phyloP scores from a whole-genome alignment of 768 basidiomycete genomes.

The Paxillus rubicundulus region DNA sequence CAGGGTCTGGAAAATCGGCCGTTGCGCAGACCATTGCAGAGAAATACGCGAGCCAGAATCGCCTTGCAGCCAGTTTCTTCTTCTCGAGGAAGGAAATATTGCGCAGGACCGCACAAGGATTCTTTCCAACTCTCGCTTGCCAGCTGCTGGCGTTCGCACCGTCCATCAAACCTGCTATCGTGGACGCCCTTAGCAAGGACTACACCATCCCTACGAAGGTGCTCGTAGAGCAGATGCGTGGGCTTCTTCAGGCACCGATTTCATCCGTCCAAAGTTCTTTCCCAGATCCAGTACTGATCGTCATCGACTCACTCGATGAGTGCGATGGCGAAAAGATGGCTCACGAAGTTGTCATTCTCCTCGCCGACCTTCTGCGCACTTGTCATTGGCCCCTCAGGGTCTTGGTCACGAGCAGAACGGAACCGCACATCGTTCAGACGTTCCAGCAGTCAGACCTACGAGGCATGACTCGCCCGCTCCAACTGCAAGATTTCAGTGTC shows the following conservation, averaged over 20 bases:
- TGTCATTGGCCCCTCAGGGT: slow-evolving; percentile 24
- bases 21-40: slow-evolving; percentile 31
- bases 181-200: slow-evolving; percentile 19
- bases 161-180: slow-evolving; percentile 12
- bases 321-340: slow-evolving; percentile 24
- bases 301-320: slow-evolving; percentile 23
- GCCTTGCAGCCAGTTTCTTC: slow-evolving; percentile 36
- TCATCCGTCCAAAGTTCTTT: slow-evolving; percentile 6
- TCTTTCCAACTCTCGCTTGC: slow-evolving; percentile 33
- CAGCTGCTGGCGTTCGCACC: slow-evolving; percentile 25
- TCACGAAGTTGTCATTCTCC: slow-evolving; percentile 21
- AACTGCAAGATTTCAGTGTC: slow-evolving; percentile 20
- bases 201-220: slow-evolving; percentile 21
- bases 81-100: slow-evolving; percentile 26
- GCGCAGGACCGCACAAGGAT: slow-evolving; percentile 18
- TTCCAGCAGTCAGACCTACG: slow-evolving; percentile 19
- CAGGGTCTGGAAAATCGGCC: slow-evolving; percentile 24
- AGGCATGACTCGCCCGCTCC: slow-evolving; percentile 4
- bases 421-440: slow-evolving; percentile 15
- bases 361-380: slow-evolving; percentile 11
- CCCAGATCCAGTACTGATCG: slow-evolving; percentile 17
- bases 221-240: slow-evolving; percentile 22
- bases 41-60: slow-evolving; percentile 12
- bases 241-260: slow-evolving; percentile 23
- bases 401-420: slow-evolving; percentile 23